These are phyloP conservation scores for Fusarium tanahbumbuense DNA, from an alignment of 2,329 filamentous ascomycete species.

Conservation along the genomic window DNA sequence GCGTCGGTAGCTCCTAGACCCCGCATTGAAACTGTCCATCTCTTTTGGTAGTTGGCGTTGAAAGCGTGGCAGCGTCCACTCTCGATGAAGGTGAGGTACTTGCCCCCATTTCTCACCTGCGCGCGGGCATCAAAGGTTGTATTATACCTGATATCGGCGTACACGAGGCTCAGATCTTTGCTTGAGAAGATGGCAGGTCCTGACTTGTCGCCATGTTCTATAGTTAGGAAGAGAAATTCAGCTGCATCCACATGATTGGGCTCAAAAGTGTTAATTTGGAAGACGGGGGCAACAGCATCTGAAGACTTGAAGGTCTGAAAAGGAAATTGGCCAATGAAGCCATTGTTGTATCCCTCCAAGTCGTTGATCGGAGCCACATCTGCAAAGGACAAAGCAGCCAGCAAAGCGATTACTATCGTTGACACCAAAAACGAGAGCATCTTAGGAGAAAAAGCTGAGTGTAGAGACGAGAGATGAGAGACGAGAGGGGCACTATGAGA, in stretches of 20 bases:
- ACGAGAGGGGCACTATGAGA: neutral
- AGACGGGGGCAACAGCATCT: constrained; percentile 34
- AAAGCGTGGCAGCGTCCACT: constrained; percentile 37
- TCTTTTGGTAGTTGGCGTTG: constrained; percentile 37
- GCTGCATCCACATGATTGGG: constrained; percentile 32
- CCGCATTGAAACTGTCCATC: constrained; percentile 33
- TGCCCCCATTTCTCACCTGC: constrained; percentile 25
- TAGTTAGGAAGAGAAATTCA: constrained; percentile 36
- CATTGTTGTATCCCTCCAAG: constrained; percentile 32
- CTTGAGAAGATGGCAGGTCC: constrained; percentile 42
- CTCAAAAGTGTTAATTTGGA: constrained; percentile 39
- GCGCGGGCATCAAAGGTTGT: constrained; percentile 38
- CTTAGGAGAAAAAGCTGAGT: neutral
- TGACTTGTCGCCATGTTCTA: constrained; percentile 32
- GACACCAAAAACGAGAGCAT: constrained; percentile 23
- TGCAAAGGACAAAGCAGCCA: constrained; percentile 11
- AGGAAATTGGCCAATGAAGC: constrained; percentile 34
- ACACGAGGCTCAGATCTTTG: constrained; percentile 41
- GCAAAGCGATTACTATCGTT: constrained; percentile 1
- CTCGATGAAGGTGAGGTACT: constrained; percentile 42
- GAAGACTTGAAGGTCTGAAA: constrained; percentile 38
- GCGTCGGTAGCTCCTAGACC: constrained; percentile 27
- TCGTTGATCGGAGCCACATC: constrained; percentile 31
- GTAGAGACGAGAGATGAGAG: neutral
- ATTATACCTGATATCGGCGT: constrained; percentile 36